These are phyloP conservation scores for Calonectria pauciramosa DNA, from an alignment of 2,329 filamentous ascomycete species.

Conservation along the genomic window DNA sequence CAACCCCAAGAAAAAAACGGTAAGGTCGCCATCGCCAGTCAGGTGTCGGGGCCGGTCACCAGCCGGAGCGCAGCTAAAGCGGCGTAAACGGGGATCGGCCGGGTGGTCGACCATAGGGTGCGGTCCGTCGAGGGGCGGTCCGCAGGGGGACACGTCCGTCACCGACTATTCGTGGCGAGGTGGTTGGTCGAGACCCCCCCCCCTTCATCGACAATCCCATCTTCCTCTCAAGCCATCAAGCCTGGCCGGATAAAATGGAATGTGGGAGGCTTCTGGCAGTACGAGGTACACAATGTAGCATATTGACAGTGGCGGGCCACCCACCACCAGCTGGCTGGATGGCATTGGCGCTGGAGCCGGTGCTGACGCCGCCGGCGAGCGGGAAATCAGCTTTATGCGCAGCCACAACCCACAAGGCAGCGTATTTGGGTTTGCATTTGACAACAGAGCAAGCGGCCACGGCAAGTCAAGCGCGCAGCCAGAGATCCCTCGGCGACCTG, in stretches of 20 bases:
- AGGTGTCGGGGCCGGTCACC: not conserved
- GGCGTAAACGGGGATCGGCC: constrained; percentile 25
- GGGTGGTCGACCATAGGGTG: constrained; percentile 14
- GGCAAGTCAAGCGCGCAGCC: constrained; percentile 10
- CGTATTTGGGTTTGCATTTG: not conserved
- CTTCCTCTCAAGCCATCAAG: not conserved
- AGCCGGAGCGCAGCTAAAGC: constrained; percentile 8
- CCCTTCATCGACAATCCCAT: not conserved
- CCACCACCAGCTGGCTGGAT: constrained; percentile 19
- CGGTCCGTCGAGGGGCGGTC: constrained; percentile 33
- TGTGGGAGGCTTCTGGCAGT: not conserved
- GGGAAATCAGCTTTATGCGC: constrained; percentile 37
- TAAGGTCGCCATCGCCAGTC: not conserved
- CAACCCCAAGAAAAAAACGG: not conserved
- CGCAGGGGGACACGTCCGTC: constrained; percentile 16
- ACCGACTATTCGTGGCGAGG: constrained; percentile 18
- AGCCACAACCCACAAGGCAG: constrained; percentile 6
- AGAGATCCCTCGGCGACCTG: constrained; percentile 20
- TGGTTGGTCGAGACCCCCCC: constrained; percentile 9
- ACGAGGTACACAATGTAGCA: not conserved
- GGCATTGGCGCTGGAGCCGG: constrained; percentile 29
- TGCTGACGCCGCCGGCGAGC: constrained; percentile 32
- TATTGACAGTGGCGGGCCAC: constrained; percentile 4
- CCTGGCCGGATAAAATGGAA: not conserved
- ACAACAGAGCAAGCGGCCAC: not conserved